Conservation (phyloP, 2,329 filamentous ascomycete genomes). For the Fusarium hostae region DNA sequence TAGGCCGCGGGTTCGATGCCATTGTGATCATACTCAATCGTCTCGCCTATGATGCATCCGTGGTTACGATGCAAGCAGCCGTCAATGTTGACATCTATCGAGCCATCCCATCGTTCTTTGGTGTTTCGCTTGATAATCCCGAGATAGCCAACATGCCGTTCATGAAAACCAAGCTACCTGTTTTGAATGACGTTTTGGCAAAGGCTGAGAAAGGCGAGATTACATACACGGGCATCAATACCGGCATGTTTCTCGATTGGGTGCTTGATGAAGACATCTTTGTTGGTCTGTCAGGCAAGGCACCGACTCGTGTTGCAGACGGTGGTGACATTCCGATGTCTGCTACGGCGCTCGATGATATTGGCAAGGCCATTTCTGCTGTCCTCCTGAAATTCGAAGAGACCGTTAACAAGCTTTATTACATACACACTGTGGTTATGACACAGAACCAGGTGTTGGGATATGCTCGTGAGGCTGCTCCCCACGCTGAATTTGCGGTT, state of each 20-base stretch:
- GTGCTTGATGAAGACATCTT: conserved; percentile 8
- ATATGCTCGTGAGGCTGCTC: not conserved
- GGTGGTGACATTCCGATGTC: conserved; percentile 6
- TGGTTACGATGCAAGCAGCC: not conserved
- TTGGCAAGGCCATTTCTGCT: not conserved
- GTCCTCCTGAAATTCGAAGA: not conserved
- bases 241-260: conserved; percentile 12
- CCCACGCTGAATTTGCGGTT: not conserved
- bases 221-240: conserved; percentile 10
- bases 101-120: conserved; percentile 8
- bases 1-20: not conserved
- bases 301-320: not conserved
- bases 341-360: not conserved
- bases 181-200: not conserved
- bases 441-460: conserved; percentile 4
- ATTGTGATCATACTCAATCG: conserved; percentile 11
- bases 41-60: not conserved
- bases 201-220: conserved; percentile 1
- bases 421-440: conserved; percentile 5
- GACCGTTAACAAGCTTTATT: not conserved
- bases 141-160: conserved; percentile 20
- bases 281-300: not conserved
- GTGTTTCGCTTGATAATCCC: not conserved
- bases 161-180: not conserved
- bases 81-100: not conserved